Evolutionary conservation across 78 protist species (phyloP), one percentile per base, ranked within the genome.

Genomic region (Dictyostelium citrinum): DNA sequence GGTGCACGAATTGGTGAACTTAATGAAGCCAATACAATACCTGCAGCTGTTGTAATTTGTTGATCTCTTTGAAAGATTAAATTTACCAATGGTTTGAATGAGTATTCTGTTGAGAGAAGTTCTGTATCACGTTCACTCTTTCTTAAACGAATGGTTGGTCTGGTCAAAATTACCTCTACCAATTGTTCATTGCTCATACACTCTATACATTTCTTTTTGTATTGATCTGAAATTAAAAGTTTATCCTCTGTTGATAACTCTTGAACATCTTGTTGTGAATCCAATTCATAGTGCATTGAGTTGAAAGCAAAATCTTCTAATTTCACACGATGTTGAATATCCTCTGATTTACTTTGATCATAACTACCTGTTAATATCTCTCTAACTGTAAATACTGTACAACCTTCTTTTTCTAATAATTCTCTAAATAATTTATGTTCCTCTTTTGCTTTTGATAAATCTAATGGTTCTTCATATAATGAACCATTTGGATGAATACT

Each of bases 51-150:
- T 0, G 95, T 90, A 58, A 98, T 96, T 76, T 94, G 97, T 81
- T 98, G 99, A 82, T 98, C 99, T 9, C 99, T 74, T 31, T 96
- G 96, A 82, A 98, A 93, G 51, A 93, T 90, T 22, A 95, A 60
- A 81, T 90, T 90, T 0, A 90, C 82, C 60, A 95, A 90, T 75
- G 98, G 97, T 22, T 83, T 81, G 58, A 86, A 86, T 61, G 84
- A 76, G 14, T 88, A 88, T 46, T 88, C 85, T 17, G 93, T 88
- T 0, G 93, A 72, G 16, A 88, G 41, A 11, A 88, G 24, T 49
- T 88, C 93, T 0, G 98, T 96, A 83, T 96, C 94, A 45, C 84
- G 72, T 61, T 79, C 93, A 17, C 95, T 68, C 77, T 84, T 84
- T 41, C 83, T 35, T 31, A 97, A 72, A 67, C 11, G 29, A 33